Evolutionary conservation across 768 basidiomycete species (phyloP).

Genomic region (Pleurotus sapidus): DNA sequence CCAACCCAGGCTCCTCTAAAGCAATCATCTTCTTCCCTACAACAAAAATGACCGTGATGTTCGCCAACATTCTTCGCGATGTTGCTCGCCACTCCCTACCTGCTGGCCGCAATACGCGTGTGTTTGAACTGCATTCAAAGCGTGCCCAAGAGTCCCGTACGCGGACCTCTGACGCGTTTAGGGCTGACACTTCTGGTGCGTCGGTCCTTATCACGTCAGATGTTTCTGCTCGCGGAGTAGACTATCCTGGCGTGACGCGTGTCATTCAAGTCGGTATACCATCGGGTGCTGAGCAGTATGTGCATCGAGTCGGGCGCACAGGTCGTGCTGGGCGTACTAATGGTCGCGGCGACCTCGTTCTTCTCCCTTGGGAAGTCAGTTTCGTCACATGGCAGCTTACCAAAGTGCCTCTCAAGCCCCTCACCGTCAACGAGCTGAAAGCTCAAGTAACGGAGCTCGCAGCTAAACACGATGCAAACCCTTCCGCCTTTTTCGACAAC

Average conservation of each 20-base stretch:
- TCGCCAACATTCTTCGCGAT: constrained; percentile 56
- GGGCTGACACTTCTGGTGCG: constrained; percentile 46
- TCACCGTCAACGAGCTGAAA: constrained; percentile 46
- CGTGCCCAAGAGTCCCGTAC: constrained; percentile 57
- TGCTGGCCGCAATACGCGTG: constrained; percentile 41
- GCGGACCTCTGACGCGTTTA: constrained; percentile 56
- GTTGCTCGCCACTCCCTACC: constrained; percentile 46
- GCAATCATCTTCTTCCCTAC: constrained; percentile 83
- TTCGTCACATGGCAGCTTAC: constrained; percentile 63
- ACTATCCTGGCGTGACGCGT: constrained; percentile 86
- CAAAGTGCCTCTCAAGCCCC: constrained; percentile 65
- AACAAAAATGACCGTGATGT: constrained; percentile 81
- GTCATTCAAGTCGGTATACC: constrained; percentile 92
- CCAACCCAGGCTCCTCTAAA: constrained; percentile 64
- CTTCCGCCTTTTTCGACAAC: constrained; percentile 27
- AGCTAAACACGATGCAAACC: constrained; percentile 42
- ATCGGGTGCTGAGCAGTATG: constrained; percentile 59
- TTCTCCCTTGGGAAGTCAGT: constrained; percentile 75
- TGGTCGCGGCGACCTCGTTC: constrained; percentile 76
- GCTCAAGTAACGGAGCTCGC: constrained; percentile 46
- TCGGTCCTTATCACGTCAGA: constrained; percentile 82
- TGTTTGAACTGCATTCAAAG: constrained; percentile 86
- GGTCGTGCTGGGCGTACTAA: constrained; percentile 58
- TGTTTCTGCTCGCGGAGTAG: constrained; percentile 84
- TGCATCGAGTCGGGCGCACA: constrained; percentile 85